Conservation (phyloP, 2,329 filamentous ascomycete species). For the Xylaria sp. region DNA sequence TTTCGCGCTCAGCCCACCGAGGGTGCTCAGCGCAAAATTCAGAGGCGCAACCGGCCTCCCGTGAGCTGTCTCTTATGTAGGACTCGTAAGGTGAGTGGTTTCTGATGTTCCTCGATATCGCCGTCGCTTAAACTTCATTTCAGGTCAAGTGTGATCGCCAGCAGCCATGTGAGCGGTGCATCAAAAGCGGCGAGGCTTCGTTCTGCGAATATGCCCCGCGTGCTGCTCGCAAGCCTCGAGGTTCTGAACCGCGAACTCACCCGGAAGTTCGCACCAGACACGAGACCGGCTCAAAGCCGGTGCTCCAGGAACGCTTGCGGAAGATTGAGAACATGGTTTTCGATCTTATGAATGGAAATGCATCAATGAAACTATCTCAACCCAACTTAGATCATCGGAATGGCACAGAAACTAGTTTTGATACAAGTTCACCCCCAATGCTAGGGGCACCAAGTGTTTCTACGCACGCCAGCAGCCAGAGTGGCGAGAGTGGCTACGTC, state of each 20-base stretch:
- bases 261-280: slow-evolving; percentile 42
- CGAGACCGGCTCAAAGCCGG: slow-evolving; percentile 47
- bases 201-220: slow-evolving; percentile 53
- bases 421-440: slow-evolving; percentile 46
- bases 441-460: slow-evolving; percentile 36
- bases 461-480: slow-evolving; percentile 35
- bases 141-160: slow-evolving; percentile 54
- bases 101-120: slow-evolving; percentile 7
- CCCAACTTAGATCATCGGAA: slow-evolving; percentile 46
- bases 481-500: slow-evolving; percentile 47
- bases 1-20: slow-evolving; percentile 51
- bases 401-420: slow-evolving; percentile 45
- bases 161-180: slow-evolving; percentile 53
- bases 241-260: slow-evolving; percentile 47
- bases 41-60: slow-evolving; percentile 52
- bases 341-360: slow-evolving; percentile 43
- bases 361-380: slow-evolving; percentile 38
- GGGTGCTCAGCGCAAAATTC: slow-evolving; percentile 50
- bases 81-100: slow-evolving; percentile 48
- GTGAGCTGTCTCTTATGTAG: slow-evolving; percentile 51
- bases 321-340: slow-evolving; percentile 52
- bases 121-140: slow-evolving; percentile 24
- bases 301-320: slow-evolving; percentile 50
- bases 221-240: slow-evolving; percentile 46
- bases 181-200: slow-evolving; percentile 51